Evolutionary conservation across 108 stramenopile genomes (phyloP).

Genomic region (Cyclotella atomus): DNA sequence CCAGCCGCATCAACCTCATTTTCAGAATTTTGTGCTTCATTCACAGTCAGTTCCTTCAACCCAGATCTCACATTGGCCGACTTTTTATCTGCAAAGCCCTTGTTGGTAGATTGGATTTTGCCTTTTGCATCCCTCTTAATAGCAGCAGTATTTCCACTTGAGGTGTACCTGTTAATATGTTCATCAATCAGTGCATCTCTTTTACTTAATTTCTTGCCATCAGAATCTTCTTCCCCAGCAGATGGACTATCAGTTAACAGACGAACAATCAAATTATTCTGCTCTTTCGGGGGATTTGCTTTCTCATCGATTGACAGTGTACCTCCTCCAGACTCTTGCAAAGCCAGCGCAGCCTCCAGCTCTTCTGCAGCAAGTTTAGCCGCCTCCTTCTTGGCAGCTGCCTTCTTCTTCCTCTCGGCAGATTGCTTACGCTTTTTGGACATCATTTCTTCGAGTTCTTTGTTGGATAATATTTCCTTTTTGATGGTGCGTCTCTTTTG

Average conservation of each 20-base stretch:
- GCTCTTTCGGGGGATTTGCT: not conserved
- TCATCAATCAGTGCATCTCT: not conserved
- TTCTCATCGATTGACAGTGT: not conserved
- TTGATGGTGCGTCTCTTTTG: not conserved
- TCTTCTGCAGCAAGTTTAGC: not conserved
- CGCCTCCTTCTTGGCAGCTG: not conserved
- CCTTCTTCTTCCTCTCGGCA: conserved; percentile 10
- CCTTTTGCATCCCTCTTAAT: not conserved
- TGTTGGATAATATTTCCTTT: not conserved
- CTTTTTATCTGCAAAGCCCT: too few relatives aligned
- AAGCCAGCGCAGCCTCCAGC: not conserved
- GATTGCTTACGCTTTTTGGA: conserved; percentile 2
- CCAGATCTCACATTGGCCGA: too few relatives aligned
- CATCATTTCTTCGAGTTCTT: conserved; percentile 5
- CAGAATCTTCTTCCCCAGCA: not conserved
- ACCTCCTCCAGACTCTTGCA: not conserved
- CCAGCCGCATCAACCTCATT: too few relatives aligned
- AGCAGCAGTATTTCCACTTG: not conserved
- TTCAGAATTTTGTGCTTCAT: too few relatives aligned
- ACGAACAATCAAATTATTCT: not conserved
- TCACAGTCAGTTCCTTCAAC: too few relatives aligned
- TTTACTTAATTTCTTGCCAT: not conserved
- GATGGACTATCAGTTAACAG: not conserved
- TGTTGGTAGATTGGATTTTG: not conserved
- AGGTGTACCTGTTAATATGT: not conserved